A percentile compares a stretch with the other conserved stretches of the same genome.
phyloP scores from a whole-genome alignment of 306 rosid genomes.

The Rosa lucieae region DNA sequence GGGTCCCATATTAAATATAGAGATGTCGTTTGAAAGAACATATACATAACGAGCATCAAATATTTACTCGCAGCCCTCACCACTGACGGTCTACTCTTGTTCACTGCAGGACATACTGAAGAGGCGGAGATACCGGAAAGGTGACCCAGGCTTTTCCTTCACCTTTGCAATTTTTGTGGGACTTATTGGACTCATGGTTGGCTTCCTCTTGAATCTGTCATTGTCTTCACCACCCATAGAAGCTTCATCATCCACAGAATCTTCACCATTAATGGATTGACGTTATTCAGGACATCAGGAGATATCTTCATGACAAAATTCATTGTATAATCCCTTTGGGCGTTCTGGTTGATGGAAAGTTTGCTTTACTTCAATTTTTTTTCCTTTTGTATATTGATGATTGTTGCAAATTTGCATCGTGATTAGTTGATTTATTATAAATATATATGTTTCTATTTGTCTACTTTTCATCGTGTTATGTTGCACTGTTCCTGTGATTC shows the following conservation, averaged over 20 bases:
- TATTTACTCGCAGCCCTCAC: neutral
- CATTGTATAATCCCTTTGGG: conserved; percentile 17
- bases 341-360: conserved; percentile 17
- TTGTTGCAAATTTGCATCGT: conserved; percentile 15
- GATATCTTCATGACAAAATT: conserved; percentile 17
- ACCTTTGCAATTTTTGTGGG: conserved; percentile 71
- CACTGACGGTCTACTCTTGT: neutral
- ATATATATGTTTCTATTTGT: neutral
- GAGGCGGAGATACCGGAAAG: conserved; percentile 55
- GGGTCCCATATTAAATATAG: neutral
- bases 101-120: conserved; percentile 63
- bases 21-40: neutral
- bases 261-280: neutral
- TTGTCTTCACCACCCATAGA: conserved; percentile 59
- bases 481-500: too few relatives aligned
- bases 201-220: conserved; percentile 73
- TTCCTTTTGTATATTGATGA: conserved; percentile 27
- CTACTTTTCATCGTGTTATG: neutral
- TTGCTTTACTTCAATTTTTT: conserved; percentile 1
- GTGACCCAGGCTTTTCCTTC: conserved; percentile 73
- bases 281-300: neutral
- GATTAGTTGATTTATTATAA: conserved; percentile 21
- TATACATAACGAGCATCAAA: neutral
- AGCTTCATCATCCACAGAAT: neutral
- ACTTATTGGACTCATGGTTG: conserved; percentile 72